These are phyloP conservation scores for Sparassis latifolia DNA, from an alignment of 1,284 basidiomycete genomes.

Conservation along the genomic window DNA sequence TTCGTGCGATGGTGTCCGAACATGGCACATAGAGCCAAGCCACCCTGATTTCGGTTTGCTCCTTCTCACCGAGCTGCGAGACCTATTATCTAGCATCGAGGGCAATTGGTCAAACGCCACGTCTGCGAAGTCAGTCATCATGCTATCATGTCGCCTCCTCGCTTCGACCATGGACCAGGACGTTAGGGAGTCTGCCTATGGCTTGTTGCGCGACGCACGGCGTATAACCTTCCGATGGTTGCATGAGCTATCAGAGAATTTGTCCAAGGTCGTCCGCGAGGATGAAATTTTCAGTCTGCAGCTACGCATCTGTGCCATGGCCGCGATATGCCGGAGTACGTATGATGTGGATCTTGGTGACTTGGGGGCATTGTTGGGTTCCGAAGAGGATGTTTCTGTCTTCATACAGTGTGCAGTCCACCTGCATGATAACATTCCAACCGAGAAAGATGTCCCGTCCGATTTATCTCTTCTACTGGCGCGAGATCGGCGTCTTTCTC, in stretches of 20 bases:
- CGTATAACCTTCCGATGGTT: conserved; percentile 31
- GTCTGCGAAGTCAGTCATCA: conserved; percentile 31
- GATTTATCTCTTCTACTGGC: conserved; percentile 14
- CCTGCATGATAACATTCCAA: conserved; percentile 26
- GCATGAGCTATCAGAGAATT: conserved; percentile 20
- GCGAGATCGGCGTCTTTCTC: conserved; percentile 24
- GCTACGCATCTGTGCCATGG: conserved; percentile 26
- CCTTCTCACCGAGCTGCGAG: conserved; percentile 29
- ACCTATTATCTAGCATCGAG: conserved; percentile 7
- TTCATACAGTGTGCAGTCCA: conserved; percentile 31
- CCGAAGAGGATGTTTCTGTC: conserved; percentile 19
- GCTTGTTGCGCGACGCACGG: conserved; percentile 27
- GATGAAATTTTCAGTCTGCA: conserved; percentile 17
- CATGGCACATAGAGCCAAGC: conserved; percentile 17
- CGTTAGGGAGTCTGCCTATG: conserved; percentile 9
- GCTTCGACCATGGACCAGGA: conserved; percentile 14
- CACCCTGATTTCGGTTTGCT: conserved; percentile 26
- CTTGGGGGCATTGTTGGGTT: conserved; percentile 1
- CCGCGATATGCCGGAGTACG: conserved; percentile 33
- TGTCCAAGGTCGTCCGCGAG: conserved; percentile 18
- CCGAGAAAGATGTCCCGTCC: not conserved
- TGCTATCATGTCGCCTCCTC: conserved; percentile 30
- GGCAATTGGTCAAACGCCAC: conserved; percentile 37
- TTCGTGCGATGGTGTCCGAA: conserved; percentile 7
- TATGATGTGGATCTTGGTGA: conserved; percentile 28